Evolutionary conservation across 139 green algal species (phyloP), one percentile per base, ranked within the genome.

Genomic region (Tetradesmus lagerheimii): DNA sequence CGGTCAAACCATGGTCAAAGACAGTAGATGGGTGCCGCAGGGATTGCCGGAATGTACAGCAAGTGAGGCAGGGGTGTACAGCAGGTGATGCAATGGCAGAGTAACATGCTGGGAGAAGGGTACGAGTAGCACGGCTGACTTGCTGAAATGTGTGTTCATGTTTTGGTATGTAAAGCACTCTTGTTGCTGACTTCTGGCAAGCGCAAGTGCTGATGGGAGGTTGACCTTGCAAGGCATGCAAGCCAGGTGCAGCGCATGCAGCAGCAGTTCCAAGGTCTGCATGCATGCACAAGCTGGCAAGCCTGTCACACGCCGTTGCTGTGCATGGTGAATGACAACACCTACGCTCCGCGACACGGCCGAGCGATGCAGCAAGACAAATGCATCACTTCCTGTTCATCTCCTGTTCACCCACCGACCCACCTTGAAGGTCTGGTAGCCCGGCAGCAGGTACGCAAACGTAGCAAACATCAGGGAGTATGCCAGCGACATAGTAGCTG

Each of bases 351-450:
- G 64, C 29, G 11, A 23, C 29, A 35, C 8, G 2, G 23, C n/a
- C n/a, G 4, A 29, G n/a, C 31, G n/a, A 78, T 15, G n/a, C n/a
- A 39, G n/a, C n/a, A 5, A 23, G n/a, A 39, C 29, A 25, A 37
- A 39, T 78, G n/a, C 67, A 39, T 78, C 31, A 78, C 29, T 27
- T 76, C 9, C 29, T 16, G 27, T 16, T 37, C 27, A 76, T 41
- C 1, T 71, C 57, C 57, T 71, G 57, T n/a, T 71, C 14, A 71
- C 57, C 25, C 57, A n/a, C 23, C 57, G 5, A 71, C 57, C 57
- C 31, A 78, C 67, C 38, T 87, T 87, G 82, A 57, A 87, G 4
- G 82, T 87, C 45, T 82, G 37, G 43, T 89, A 89, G 16, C 66
- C 84, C 6, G 84, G 84, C 15, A 89, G 41, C 25, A 89, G 37